A percentile compares a stretch with the other conserved stretches of the same genome.
Conservation (phyloP, 495 filamentous ascomycete species). For the Trypethelium eluteriae region DNA sequence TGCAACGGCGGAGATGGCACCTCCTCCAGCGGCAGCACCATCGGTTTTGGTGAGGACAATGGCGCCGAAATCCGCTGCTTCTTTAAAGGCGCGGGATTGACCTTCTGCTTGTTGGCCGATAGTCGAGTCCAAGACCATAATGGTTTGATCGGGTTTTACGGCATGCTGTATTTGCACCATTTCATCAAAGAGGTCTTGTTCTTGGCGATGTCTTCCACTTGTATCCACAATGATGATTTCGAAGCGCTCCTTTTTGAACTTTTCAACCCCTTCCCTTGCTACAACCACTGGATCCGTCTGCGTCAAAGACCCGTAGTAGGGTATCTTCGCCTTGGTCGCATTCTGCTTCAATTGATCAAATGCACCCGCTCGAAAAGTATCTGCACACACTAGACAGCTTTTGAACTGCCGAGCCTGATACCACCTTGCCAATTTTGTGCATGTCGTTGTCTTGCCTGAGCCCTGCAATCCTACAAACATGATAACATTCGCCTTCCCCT, state of each 20-base stretch:
- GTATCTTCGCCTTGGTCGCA: constrained; percentile 96
- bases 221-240: constrained; percentile 99
- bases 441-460: constrained; percentile 95
- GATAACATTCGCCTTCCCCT: constrained; percentile 90
- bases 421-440: constrained; percentile 92
- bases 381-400: constrained; percentile 89
- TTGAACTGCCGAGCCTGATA: constrained; percentile 94
- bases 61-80: constrained; percentile 92
- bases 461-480: constrained; percentile 99
- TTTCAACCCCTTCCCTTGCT: constrained; percentile 87
- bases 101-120: constrained; percentile 95
- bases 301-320: constrained; percentile 92
- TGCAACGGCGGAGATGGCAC: constrained; percentile 96
- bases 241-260: constrained; percentile 98
- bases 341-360: constrained; percentile 99
- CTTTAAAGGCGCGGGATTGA: constrained; percentile 94
- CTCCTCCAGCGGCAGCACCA: constrained; percentile 87
- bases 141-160: constrained; percentile 90
- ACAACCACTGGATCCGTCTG: constrained; percentile 94
- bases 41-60: constrained; percentile 99
- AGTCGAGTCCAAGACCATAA: constrained; percentile 93
- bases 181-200: constrained; percentile 89
- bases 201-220: constrained; percentile 85
- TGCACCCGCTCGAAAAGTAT: constrained; percentile 96
- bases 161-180: constrained; percentile 96